Conservation (phyloP, 768 basidiomycete species). For the Leucosporidium yakuticum region DNA sequence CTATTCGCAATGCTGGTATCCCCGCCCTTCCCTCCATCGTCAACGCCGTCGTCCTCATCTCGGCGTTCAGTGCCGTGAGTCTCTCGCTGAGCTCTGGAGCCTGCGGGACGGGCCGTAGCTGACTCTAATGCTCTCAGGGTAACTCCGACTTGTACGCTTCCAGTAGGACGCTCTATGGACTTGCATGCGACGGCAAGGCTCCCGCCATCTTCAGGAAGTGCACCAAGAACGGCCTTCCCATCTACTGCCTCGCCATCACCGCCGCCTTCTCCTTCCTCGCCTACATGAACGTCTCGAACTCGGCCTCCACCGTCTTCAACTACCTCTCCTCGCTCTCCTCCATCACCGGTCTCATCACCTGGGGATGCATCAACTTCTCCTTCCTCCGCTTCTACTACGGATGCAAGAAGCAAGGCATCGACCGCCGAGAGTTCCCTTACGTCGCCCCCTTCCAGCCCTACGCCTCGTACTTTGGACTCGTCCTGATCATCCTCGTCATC, state of each 20-base stretch:
- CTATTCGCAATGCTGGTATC: conserved; percentile 66
- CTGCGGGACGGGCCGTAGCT: neutral
- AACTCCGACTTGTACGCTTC: conserved; percentile 74
- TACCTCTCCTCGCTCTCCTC: conserved; percentile 19
- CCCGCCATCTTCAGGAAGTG: conserved; percentile 64
- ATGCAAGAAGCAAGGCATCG: conserved; percentile 69
- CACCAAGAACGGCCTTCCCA: conserved; percentile 68
- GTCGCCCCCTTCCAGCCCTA: conserved; percentile 54
- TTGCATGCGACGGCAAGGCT: conserved; percentile 64
- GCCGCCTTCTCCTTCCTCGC: conserved; percentile 56
- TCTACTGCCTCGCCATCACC: conserved; percentile 63
- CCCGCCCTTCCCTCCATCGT: conserved; percentile 70
- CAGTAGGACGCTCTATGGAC: conserved; percentile 69
- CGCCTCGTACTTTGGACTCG: conserved; percentile 44
- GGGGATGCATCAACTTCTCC: conserved; percentile 70
- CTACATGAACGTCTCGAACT: conserved; percentile 65
- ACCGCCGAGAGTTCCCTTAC: conserved; percentile 67
- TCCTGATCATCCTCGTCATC: conserved; percentile 14
- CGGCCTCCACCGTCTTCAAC: conserved; percentile 51
- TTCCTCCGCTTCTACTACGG: conserved; percentile 80
- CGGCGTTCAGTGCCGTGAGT: conserved; percentile 70
- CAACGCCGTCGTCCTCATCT: conserved; percentile 58
- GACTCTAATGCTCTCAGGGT: conserved; percentile 7
- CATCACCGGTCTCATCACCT: conserved; percentile 50
- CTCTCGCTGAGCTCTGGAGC: too few species aligned